Evolutionary conservation across 176 grass and related monocot genomes (phyloP).

Genomic region (Rhipidocladum racemiflorum): DNA sequence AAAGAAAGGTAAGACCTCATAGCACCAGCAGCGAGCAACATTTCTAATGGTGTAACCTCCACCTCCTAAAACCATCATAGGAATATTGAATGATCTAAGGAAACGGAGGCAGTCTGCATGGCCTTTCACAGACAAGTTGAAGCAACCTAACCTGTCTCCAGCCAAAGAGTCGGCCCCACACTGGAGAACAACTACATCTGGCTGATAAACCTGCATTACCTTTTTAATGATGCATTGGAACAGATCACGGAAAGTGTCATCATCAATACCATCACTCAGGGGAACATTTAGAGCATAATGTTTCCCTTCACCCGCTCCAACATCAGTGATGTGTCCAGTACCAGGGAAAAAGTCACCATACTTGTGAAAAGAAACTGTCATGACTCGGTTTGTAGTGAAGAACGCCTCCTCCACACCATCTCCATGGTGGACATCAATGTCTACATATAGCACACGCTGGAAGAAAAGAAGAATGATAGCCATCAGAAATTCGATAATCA

Average conservation of each 20-base stretch:
- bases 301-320: conserved; percentile 66
- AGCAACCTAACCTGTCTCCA: conserved; percentile 89
- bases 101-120: conserved; percentile 89
- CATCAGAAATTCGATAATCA: conserved; percentile 13
- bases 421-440: conserved; percentile 98
- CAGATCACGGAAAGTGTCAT: conserved; percentile 61
- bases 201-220: conserved; percentile 83
- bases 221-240: conserved; percentile 77
- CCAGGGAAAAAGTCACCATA: conserved; percentile 94
- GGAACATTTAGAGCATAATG: conserved; percentile 88
- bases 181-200: conserved; percentile 85
- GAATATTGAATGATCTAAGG: conserved; percentile 83
- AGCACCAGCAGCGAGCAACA: conserved; percentile 94
- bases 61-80: conserved; percentile 87
- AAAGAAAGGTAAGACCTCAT: conserved; percentile 61
- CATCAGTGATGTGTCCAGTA: conserved; percentile 72
- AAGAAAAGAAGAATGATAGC: conserved; percentile 36
- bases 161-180: conserved; percentile 88
- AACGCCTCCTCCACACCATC: conserved; percentile 96
- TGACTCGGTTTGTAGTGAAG: conserved; percentile 87
- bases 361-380: conserved; percentile 96
- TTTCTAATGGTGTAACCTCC: conserved; percentile 93
- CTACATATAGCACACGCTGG: conserved; percentile 86
- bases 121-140: conserved; percentile 87
- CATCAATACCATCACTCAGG: conserved; percentile 87